Percentiles rank a stretch among this genome's conserved stretches.
Conservation (phyloP, 257 asterid species). For the Ballota nigra region DNA sequence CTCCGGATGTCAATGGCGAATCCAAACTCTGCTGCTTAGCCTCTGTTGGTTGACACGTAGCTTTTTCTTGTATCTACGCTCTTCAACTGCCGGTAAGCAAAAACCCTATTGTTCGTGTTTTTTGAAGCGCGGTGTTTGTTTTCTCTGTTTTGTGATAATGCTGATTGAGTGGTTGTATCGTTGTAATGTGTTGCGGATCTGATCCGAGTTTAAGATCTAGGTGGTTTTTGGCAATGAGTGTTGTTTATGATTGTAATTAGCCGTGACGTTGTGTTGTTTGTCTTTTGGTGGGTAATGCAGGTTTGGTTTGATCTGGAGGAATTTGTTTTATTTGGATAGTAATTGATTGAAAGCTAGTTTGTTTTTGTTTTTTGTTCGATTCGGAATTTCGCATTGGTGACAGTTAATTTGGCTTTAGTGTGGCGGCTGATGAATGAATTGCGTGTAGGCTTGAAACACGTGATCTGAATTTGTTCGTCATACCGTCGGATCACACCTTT, state of each 20-base stretch:
- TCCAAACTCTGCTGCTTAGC: conserved; percentile 41
- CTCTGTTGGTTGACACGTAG: conserved; percentile 29
- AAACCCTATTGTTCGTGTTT: conserved; percentile 9
- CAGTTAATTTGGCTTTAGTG: conserved; percentile 29
- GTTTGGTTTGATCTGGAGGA: conserved; percentile 51
- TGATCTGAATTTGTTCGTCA: conserved; percentile 34
- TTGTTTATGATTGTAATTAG: conserved; percentile 21
- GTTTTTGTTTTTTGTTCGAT: conserved; percentile 11
- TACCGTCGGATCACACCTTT: conserved; percentile 25
- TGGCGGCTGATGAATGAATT: conserved; percentile 26
- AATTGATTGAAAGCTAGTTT: conserved; percentile 21
- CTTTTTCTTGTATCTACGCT: conserved; percentile 6
- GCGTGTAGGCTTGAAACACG: conserved; percentile 11
- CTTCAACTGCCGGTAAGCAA: conserved; percentile 36
- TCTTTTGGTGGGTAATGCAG: conserved; percentile 46
- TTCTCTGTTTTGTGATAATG: conserved; percentile 22
- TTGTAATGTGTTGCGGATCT: conserved; percentile 46
- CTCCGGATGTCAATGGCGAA: conserved; percentile 56
- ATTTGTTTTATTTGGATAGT: conserved; percentile 26
- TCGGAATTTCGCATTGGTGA: conserved; percentile 24
- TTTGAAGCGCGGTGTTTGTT: background rate
- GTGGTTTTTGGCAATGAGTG: conserved; percentile 2
- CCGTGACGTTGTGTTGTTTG: conserved; percentile 22
- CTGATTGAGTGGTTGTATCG: conserved; percentile 25
- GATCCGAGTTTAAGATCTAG: conserved; percentile 57